These are phyloP conservation scores for Hericium rajendrae DNA, from an alignment of 768 basidiomycete genomes.

Conservation along the genomic window DNA sequence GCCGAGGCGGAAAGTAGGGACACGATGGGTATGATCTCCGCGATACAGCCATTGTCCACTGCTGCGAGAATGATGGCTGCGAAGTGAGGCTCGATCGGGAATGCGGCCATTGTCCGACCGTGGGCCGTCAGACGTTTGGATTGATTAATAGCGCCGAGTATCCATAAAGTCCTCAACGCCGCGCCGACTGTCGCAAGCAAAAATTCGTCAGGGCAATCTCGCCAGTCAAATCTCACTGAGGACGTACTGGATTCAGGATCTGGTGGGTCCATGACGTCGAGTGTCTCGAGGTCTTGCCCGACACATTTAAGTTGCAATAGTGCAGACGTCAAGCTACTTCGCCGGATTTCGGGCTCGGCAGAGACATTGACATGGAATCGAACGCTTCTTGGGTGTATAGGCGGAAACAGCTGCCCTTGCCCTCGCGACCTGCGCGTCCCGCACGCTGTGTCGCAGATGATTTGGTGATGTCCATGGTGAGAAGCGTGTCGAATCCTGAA, in stretches of 20 bases:
- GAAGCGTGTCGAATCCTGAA: constrained; percentile 81
- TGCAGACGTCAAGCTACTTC: constrained; percentile 76
- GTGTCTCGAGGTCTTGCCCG: constrained; percentile 65
- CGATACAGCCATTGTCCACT: constrained; percentile 56
- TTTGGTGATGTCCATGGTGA: constrained; percentile 76
- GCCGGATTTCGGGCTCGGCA: constrained; percentile 82
- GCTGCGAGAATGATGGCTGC: constrained; percentile 78
- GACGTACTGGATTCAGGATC: constrained; percentile 64
- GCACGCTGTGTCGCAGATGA: constrained; percentile 91
- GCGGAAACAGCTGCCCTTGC: constrained; percentile 80
- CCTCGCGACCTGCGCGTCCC: constrained; percentile 95
- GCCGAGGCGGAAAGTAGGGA: constrained; percentile 76
- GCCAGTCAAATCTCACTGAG: neutral
- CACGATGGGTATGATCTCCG: constrained; percentile 77
- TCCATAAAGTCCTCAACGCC: constrained; percentile 62
- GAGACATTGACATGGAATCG: constrained; percentile 50
- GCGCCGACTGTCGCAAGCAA: constrained; percentile 35
- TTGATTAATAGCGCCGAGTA: constrained; percentile 70
- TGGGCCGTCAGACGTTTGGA: constrained; percentile 55
- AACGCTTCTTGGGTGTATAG: constrained; percentile 84
- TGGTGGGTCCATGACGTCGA: constrained; percentile 87
- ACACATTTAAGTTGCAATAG: constrained; percentile 82
- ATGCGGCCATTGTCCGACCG: constrained; percentile 80
- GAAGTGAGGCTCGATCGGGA: constrained; percentile 84
- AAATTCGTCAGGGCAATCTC: neutral